Conservation (phyloP, 2,329 filamentous ascomycete genomes). For the Aspergillus texensis region DNA sequence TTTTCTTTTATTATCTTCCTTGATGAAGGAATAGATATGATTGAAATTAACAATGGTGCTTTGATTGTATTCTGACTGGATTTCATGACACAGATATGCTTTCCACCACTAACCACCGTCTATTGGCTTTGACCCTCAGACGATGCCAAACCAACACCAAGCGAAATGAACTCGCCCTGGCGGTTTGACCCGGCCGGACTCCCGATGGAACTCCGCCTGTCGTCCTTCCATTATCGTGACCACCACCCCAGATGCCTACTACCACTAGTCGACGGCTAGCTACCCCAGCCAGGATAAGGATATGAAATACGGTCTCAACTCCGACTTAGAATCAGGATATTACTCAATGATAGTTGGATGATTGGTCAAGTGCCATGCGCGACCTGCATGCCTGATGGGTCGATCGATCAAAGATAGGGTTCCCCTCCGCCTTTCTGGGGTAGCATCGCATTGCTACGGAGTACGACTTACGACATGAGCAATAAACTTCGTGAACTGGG, state of each 20-base stretch:
- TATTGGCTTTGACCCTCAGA: background rate
- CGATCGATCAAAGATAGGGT: conserved; percentile 1
- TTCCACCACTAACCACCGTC: background rate
- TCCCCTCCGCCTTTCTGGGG: conserved; percentile 16
- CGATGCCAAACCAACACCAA: background rate
- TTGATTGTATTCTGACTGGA: conserved; percentile 1
- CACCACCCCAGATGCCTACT: background rate
- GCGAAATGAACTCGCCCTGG: conserved; percentile 1
- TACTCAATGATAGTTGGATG: background rate
- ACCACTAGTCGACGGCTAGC: background rate
- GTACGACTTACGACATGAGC: background rate
- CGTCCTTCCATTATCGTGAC: background rate
- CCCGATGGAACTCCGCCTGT: conserved; percentile 13
- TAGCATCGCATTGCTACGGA: conserved; percentile 10
- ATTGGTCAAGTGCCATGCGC: conserved; percentile 3
- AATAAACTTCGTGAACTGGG: conserved; percentile 4
- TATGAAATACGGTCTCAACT: background rate
- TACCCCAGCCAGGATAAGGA: background rate
- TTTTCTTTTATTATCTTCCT: background rate
- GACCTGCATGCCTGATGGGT: conserved; percentile 3
- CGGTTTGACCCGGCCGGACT: conserved; percentile 12
- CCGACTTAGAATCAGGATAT: background rate
- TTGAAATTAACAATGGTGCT: background rate
- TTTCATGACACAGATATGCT: background rate
- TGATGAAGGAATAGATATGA: background rate